Percentiles rank a stretch among this genome's conserved stretches.
phyloP scores from a whole-genome alignment of 2,329 filamentous ascomycete species.

The Alternaria ventricosa region DNA sequence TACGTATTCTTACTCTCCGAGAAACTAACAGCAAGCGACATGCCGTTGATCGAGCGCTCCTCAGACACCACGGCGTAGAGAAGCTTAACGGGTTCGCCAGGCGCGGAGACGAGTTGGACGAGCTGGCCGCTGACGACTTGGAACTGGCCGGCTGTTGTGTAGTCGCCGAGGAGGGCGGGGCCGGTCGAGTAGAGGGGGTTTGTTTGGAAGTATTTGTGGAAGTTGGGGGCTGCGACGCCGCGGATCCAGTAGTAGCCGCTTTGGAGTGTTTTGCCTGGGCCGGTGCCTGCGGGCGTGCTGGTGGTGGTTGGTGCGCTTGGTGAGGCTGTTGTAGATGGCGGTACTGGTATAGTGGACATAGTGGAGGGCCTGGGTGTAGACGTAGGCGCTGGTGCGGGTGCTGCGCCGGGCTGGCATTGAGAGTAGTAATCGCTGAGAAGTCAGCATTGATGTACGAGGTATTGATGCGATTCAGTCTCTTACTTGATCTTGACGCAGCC shows the following conservation, averaged over 20 bases:
- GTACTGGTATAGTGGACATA: constrained; percentile 4
- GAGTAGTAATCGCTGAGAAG: constrained; percentile 42
- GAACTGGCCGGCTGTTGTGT: constrained; percentile 65
- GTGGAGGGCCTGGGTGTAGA: constrained; percentile 13
- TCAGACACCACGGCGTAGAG: constrained; percentile 43
- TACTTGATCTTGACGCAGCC: constrained; percentile 45
- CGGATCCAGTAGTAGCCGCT: constrained; percentile 64
- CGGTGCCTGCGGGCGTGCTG: constrained; percentile 35
- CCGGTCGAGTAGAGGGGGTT: constrained; percentile 51
- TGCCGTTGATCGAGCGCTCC: constrained; percentile 37
- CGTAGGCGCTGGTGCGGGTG: constrained; percentile 16
- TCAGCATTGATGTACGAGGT: constrained; percentile 5
- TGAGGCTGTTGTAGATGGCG: constrained; percentile 15
- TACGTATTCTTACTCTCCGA: constrained; percentile 59
- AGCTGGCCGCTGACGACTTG: constrained; percentile 63
- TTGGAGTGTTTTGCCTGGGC: constrained; percentile 57
- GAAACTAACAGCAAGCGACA: constrained; percentile 60
- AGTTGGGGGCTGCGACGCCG: constrained; percentile 64
- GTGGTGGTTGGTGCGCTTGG: constrained; percentile 28
- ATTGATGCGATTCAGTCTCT: background rate
- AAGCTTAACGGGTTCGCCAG: constrained; percentile 54
- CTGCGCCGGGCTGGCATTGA: constrained; percentile 51
- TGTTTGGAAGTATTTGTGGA: constrained; percentile 52
- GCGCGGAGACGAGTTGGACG: constrained; percentile 59
- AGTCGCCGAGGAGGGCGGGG: constrained; percentile 59